phyloP scores from a whole-genome alignment of 768 basidiomycete genomes.

The Sarcodon aspratus region DNA sequence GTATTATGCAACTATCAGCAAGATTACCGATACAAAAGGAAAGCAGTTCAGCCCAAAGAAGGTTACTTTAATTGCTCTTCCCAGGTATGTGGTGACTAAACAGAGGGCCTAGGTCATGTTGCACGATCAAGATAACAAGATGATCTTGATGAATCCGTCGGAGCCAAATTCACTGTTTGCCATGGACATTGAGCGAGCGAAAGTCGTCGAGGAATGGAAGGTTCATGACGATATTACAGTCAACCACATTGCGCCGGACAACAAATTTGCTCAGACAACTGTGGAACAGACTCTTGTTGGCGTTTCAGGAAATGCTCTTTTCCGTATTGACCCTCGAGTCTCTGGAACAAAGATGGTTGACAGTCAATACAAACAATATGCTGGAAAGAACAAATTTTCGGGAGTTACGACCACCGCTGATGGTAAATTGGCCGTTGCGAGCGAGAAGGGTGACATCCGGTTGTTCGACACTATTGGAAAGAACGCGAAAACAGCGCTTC shows the following conservation, averaged over 20 bases:
- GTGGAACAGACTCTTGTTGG: constrained; percentile 90
- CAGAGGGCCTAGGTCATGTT: constrained; percentile 66
- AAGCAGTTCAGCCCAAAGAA: constrained; percentile 79
- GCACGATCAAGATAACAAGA: constrained; percentile 91
- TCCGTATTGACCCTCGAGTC: constrained; percentile 95
- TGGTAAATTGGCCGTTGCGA: constrained; percentile 87
- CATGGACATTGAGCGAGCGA: constrained; percentile 90
- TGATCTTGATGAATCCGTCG: constrained; percentile 82
- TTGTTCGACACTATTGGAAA: constrained; percentile 95
- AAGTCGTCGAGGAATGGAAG: constrained; percentile 98
- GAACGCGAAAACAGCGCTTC: constrained; percentile 96
- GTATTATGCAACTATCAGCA: constrained; percentile 81
- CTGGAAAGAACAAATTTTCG: constrained; percentile 90
- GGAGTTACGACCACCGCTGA: constrained; percentile 78
- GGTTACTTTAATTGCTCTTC: constrained; percentile 29
- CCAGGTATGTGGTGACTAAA: constrained; percentile 4
- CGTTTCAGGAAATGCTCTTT: constrained; percentile 86
- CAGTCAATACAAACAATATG: constrained; percentile 92
- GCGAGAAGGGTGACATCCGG: constrained; percentile 93
- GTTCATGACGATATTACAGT: constrained; percentile 85
- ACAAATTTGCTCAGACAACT: constrained; percentile 92
- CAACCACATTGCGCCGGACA: constrained; percentile 83
- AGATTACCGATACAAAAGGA: constrained; percentile 69
- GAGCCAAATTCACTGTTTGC: constrained; percentile 76
- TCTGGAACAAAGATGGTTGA: constrained; percentile 91